Evolutionary conservation across 805 yeast genomes (phyloP), one percentile per base, ranked within the genome.

Genomic region (Kodamaea restingae): DNA sequence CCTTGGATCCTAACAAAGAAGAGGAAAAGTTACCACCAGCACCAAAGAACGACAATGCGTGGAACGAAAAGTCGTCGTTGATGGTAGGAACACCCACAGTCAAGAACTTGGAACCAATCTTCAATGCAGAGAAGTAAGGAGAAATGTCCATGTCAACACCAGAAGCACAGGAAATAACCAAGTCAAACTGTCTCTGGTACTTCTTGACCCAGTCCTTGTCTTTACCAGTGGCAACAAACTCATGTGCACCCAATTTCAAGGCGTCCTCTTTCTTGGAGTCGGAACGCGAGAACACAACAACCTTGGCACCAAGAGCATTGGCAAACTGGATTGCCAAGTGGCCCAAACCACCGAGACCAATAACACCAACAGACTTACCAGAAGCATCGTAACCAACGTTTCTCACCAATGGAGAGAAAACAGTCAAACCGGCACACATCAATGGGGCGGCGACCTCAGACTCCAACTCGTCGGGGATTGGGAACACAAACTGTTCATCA

Each of bases 321-420:
- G 84, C 80, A 46, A 75, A 75, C 55, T 71, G 68, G 39, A 80
- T 56, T n/a, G 73, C 81, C 67, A 78, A 67, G 63, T 78, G 81
- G 35, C 86, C 86, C 41, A 80, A 68, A 24, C 86, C 86, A 37
- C 86, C 86, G 42, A 80, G 69, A 39, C 84, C 85, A 41, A 75
- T 70, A 41, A 80, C 60, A 31, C 81, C 85, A 36, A 80, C 81
- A 32, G 63, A 70, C 33, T 66, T 65, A 15, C 70, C 67, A 4
- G 55, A 45, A 29, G 46, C 52, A 31, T 52, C 46, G 22, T 47
- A 37, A 32, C 56, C 57, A 8, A 50, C 68, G 40, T 72, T 76
- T 58, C 75, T 65, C 22, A 60, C 63, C 46, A 75, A 56, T 17
- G 81, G 81, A 20, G 76, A 71, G 48, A 61, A 76, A 12, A 70